Conservation (phyloP, 176 grass and related monocot species). For the Lolium rigidum region DNA sequence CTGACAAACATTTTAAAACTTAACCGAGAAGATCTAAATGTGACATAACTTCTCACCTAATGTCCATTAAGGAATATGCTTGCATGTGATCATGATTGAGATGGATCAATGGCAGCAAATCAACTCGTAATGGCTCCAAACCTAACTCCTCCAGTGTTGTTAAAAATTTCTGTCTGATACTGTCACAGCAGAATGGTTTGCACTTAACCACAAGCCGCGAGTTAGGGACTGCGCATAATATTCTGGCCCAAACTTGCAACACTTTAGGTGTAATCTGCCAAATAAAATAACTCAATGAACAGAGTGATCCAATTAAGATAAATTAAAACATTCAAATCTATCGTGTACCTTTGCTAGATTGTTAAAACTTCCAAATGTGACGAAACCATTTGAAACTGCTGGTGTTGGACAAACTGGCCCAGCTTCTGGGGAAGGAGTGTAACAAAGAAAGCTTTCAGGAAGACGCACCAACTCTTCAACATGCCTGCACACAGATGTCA, state of each 20-base stretch:
- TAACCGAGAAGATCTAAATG: conserved; percentile 8
- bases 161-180: conserved; percentile 85
- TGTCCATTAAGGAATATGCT: conserved; percentile 98
- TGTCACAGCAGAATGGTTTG: conserved; percentile 97
- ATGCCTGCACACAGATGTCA: conserved; percentile 60
- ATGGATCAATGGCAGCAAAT: conserved; percentile 95
- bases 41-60: conserved; percentile 61
- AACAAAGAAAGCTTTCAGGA: conserved; percentile 94
- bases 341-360: conserved; percentile 94
- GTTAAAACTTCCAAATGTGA: conserved; percentile 98
- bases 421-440: conserved; percentile 98
- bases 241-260: conserved; percentile 94
- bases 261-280: conserved; percentile 92
- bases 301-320: conserved; percentile 29
- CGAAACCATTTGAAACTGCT: conserved; percentile 89
- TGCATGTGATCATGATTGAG: conserved; percentile 99
- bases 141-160: conserved; percentile 85
- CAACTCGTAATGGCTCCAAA: conserved; percentile 81
- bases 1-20: background rate
- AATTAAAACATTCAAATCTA: conserved; percentile 15
- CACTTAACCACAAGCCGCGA: conserved; percentile 96
- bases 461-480: conserved; percentile 92
- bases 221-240: conserved; percentile 88
- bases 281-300: conserved; percentile 29
- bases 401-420: conserved; percentile 84